Conservation (phyloP, 176 grass and related monocot species). For the Cocos nucifera region DNA sequence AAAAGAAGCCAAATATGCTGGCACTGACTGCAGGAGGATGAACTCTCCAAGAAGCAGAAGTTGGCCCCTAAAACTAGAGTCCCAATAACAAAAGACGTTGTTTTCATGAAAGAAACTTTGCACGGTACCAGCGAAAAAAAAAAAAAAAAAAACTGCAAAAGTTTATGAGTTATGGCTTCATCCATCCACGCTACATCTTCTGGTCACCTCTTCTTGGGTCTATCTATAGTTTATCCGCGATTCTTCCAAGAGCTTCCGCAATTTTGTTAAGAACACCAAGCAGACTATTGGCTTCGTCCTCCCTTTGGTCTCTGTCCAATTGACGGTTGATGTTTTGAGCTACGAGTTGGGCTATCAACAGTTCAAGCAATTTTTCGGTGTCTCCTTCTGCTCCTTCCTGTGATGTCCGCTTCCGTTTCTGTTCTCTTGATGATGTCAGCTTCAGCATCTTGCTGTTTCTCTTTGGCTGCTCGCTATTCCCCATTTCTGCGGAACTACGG, state of each 20-base stretch:
- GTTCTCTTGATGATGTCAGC: constrained; percentile 8
- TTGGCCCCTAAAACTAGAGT: no score
- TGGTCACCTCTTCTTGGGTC: no score
- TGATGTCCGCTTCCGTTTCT: background rate
- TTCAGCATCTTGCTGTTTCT: background rate
- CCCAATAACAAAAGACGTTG: no score
- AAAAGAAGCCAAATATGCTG: no score
- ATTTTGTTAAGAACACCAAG: constrained; percentile 24
- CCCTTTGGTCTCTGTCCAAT: constrained; percentile 35
- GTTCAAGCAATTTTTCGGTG: constrained; percentile 29
- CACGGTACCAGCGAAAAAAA: no score
- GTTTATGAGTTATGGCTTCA: no score
- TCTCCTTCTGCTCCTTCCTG: constrained; percentile 3
- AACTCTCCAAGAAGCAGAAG: no score
- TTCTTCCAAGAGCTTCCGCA: constrained; percentile 33
- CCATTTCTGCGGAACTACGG: background rate
- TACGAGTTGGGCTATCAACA: constrained; percentile 36
- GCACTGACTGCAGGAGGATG: no score
- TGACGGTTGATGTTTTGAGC: constrained; percentile 27
- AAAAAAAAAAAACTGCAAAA: no score
- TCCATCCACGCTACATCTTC: no score
- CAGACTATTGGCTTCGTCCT: constrained; percentile 3
- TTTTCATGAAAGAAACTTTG: no score
- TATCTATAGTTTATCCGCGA: constrained; percentile 34
- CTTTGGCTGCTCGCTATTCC: background rate